Base-by-base conservation (phyloP, 208 protist genomes). In the Lotmaria passim region DNA sequence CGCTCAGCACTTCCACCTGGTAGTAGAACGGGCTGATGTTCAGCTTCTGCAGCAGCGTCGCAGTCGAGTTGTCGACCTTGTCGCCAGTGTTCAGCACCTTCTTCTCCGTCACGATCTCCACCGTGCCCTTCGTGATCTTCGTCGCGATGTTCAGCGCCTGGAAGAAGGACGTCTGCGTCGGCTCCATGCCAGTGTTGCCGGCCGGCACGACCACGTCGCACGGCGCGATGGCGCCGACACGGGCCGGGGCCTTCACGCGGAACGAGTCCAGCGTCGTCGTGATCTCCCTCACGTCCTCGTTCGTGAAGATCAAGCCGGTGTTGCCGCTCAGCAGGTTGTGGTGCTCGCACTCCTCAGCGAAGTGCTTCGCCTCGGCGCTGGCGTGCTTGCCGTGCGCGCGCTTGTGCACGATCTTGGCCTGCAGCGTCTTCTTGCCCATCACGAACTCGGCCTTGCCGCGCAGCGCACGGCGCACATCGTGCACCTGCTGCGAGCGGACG, bases 401-500 rank as follows among this genome's bases (percentile, higher is more conserved):
- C 51, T 87, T 90, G 66, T 94, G 73, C 39, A 99, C 87, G 71
- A 94, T 93, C 83, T 98, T 98, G 66, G 95, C 95, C 72, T 99
- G 97, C 61, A 99, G 89, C 50, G 98, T 99, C 85, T 99, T 99
- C 95, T 99, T 99, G 55, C 99, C 98, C 91, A 99, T 98, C 65
- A 99, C 68, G 48, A 99, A 72, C 59, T 92, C 88, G 62, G 87
- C 98, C 82, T 98, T 94, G 48, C 97, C 96, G 65, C 98, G 93
- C 63, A 99, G 93, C 38, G 93, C 84, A 53, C 70, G 73, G 73
- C 98, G 92, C 78, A 99, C 98, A 44, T 97, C 77, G 73, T 98
- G 93, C 62, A 99, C 83, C 91, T 99, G 98, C 75, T 94, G 90
- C 59, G 98, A 99, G 67, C 97, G 94, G 34, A 99, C 98, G 79